Evolutionary conservation across 257 asterid genomes (phyloP).

Genomic region (Salvia rosmarinus): DNA sequence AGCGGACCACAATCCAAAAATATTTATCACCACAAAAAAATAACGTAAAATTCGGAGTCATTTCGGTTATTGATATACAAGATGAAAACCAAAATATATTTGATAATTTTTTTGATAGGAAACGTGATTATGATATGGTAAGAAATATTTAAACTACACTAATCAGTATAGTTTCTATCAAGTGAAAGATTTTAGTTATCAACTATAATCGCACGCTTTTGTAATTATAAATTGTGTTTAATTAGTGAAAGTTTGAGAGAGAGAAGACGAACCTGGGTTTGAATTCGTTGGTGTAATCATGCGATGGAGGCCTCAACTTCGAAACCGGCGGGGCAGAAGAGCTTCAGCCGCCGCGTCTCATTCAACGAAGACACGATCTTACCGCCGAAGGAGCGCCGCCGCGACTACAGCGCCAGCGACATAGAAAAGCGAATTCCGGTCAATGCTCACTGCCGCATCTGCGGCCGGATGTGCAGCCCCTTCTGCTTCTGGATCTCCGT

Average conservation of each 20-base stretch:
- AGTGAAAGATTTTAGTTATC: background rate
- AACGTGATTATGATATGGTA: background rate
- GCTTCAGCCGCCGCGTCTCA: slow-evolving; percentile 52
- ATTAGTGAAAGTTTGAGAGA: background rate
- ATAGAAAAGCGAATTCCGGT: slow-evolving; percentile 15
- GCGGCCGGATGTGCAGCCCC: slow-evolving; percentile 31
- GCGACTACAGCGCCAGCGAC: slow-evolving; percentile 23
- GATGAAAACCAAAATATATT: background rate
- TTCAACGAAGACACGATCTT: slow-evolving; percentile 39
- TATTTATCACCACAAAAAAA: background rate
- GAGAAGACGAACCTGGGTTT: background rate
- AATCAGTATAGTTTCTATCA: background rate
- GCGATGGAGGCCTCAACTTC: slow-evolving; percentile 39
- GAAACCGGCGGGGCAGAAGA: slow-evolving; percentile 37
- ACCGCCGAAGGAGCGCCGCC: slow-evolving; percentile 20
- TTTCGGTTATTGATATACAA: background rate
- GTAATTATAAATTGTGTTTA: too few relatives aligned
- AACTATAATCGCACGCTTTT: too few relatives aligned
- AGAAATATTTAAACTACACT: background rate
- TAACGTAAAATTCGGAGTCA: background rate
- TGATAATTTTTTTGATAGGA: background rate
- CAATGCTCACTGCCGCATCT: slow-evolving; percentile 2
- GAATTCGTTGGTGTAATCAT: slow-evolving; percentile 18
- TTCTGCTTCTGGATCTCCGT: slow-evolving; percentile 42
- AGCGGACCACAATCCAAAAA: background rate